A percentile compares a stretch with the other conserved stretches of the same genome.
Evolutionary conservation across 1,139 yeast species (phyloP).

Genomic region (Protomyces macrosporus): DNA sequence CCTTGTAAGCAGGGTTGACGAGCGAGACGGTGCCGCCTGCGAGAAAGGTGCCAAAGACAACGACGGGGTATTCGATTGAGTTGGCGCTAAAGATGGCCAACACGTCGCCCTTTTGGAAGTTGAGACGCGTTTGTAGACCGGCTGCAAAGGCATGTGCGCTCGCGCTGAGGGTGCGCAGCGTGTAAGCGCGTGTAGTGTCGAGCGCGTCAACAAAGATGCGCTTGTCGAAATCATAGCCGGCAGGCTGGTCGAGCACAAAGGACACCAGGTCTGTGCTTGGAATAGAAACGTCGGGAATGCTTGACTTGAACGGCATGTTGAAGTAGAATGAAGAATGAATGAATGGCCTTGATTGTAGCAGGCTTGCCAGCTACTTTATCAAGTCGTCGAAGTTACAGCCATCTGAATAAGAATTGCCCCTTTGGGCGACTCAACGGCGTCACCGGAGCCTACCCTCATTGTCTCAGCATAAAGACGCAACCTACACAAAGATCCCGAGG

Average conservation of each 20-base stretch:
- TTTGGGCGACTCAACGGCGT: neutral
- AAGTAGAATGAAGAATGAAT: neutral
- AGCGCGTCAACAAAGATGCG: conserved; percentile 11
- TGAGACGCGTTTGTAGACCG: conserved; percentile 32
- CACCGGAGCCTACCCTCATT: too few relatives aligned
- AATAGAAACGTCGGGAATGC: neutral
- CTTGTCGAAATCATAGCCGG: neutral
- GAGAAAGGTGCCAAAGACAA: conserved; percentile 38
- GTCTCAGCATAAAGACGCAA: too few relatives aligned
- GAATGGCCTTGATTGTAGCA: neutral
- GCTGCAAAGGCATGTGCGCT: neutral
- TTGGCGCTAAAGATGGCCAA: conserved; percentile 38
- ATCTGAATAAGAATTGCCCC: neutral
- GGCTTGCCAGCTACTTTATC: neutral
- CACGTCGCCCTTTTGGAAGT: conserved; percentile 36
- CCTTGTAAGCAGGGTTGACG: conserved; percentile 38
- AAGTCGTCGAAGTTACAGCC: neutral
- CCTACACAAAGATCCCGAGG: too few relatives aligned
- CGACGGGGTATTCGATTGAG: conserved; percentile 35
- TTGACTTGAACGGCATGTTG: conserved; percentile 2
- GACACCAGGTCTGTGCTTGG: conserved; percentile 3
- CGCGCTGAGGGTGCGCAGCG: neutral
- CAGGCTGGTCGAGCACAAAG: conserved; percentile 9
- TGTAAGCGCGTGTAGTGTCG: neutral
- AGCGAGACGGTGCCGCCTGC: conserved; percentile 41